Percentiles rank a stretch among this genome's conserved stretches.
Evolutionary conservation across 139 green algal genomes (phyloP).

Genomic region (Parachlorella kessleri): DNA sequence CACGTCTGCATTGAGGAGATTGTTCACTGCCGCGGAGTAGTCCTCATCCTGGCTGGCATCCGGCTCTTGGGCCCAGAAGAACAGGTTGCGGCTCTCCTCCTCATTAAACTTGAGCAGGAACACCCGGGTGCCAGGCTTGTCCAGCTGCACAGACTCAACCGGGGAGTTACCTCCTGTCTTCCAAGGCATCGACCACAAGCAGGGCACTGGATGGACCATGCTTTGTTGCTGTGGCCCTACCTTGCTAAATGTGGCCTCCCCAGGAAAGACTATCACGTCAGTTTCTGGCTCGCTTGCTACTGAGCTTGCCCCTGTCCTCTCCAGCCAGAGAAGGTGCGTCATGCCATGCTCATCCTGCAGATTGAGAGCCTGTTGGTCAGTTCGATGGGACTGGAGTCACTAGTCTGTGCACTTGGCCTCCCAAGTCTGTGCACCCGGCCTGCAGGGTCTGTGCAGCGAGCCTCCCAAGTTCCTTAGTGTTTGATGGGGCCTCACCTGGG

Average conservation of each 20-base stretch:
- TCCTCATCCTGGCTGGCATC: constrained; percentile 13
- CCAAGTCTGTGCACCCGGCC: too few relatives aligned
- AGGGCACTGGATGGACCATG: background rate
- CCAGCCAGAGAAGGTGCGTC: constrained; percentile 56
- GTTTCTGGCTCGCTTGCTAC: constrained; percentile 29
- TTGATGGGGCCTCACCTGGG: too few relatives aligned
- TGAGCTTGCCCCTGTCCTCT: constrained; percentile 29
- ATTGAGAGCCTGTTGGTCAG: background rate
- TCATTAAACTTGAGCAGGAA: constrained; percentile 58
- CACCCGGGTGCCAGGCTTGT: constrained; percentile 35
- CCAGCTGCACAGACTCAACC: constrained; percentile 28
- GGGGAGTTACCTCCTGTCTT: background rate
- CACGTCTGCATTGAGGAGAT: constrained; percentile 16
- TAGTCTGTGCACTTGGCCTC: background rate
- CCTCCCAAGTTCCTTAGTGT: too few relatives aligned
- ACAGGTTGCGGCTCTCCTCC: constrained; percentile 51
- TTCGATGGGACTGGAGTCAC: background rate
- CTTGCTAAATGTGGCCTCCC: constrained; percentile 58
- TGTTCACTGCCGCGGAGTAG: constrained; percentile 33
- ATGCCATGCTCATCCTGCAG: constrained; percentile 48
- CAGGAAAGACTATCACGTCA: constrained; percentile 63
- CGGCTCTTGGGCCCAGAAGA: constrained; percentile 61
- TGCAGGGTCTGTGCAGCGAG: too few relatives aligned
- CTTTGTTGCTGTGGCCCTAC: background rate
- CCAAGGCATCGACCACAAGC: background rate